A percentile compares a stretch with the other conserved stretches of the same genome.
Evolutionary conservation across 768 basidiomycete genomes (phyloP).

Genomic region (Xanthoconium stramineum): DNA sequence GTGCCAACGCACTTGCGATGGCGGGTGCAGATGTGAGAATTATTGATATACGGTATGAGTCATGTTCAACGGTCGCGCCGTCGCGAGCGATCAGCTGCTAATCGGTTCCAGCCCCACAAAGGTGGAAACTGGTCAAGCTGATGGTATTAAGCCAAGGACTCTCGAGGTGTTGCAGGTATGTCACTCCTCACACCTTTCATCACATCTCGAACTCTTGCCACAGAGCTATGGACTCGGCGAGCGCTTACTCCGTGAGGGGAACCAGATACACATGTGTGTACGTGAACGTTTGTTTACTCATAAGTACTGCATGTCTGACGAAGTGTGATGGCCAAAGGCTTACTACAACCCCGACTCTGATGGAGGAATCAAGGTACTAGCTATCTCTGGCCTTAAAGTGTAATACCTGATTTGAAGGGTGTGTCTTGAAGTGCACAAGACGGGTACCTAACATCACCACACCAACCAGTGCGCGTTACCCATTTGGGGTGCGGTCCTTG

Average conservation of each 20-base stretch:
- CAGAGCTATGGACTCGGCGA: constrained; percentile 37
- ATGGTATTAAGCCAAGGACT: neutral
- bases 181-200: neutral
- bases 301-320: neutral
- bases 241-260: constrained; percentile 54
- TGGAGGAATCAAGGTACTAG: neutral
- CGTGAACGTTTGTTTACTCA: constrained; percentile 14
- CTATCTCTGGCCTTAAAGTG: neutral
- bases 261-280: constrained; percentile 66
- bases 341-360: constrained; percentile 45
- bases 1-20: neutral
- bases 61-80: neutral
- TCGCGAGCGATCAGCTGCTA: neutral
- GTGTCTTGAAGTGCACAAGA: neutral
- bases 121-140: neutral
- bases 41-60: neutral
- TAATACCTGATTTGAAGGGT: neutral
- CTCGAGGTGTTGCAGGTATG: neutral
- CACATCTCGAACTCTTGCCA: neutral
- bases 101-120: neutral
- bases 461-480: neutral
- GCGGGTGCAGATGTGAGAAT: neutral
- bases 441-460: neutral
- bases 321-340: constrained; percentile 41
- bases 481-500: neutral